Evolutionary conservation across 805 yeast species (phyloP), one percentile per base, ranked within the genome.

Genomic region (Metschnikowia koreensis): DNA sequence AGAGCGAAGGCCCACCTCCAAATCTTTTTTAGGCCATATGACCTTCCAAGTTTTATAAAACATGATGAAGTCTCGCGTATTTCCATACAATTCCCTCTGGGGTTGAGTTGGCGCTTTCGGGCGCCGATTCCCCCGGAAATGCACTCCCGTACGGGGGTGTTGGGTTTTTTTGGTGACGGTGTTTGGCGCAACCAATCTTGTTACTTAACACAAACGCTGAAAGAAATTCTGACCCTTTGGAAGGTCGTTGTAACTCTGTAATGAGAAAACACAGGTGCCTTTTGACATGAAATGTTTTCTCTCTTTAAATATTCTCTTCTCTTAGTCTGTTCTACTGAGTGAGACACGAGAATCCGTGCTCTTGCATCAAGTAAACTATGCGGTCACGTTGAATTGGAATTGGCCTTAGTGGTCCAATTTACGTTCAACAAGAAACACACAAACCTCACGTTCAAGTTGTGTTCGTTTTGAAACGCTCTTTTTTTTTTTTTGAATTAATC

Each of bases 31-130:
- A 4, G 15, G 58, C 67, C 69, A 66, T 75, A 79, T 79, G 82
- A 79, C 85, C 83, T 81, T 82, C 85, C 81, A 80, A 80, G 83
- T 81, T 81, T 80, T 77, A 79, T 71, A 76, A 74, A 67, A 71
- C 59, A 79, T 81, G 85, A 81, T 81, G 85, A 81, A 76, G 71
- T 69, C 81, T 79, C 76, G 79, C 83, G 83, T 81, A 60, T 65
- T 58, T 65, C 62, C 76, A 63, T 57, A 73, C 77, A 64, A 63
- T 67, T 68, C 77, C 79, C 78, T 66, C 56, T 49, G 62, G 63
- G 54, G 77, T 74, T 70, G 78, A 71, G 75, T 71, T 58, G 57
- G 62, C 54, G 59, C 45, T 31, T 33, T 40, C 46, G 44, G 48
- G 44, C 26, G 60, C 55, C 48, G 70, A 69, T 66, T 73, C 76